Percentiles rank a stretch among this genome's conserved stretches.
Evolutionary conservation across 1,139 yeast species (phyloP).

Genomic region (Yamadazyma diospyri): DNA sequence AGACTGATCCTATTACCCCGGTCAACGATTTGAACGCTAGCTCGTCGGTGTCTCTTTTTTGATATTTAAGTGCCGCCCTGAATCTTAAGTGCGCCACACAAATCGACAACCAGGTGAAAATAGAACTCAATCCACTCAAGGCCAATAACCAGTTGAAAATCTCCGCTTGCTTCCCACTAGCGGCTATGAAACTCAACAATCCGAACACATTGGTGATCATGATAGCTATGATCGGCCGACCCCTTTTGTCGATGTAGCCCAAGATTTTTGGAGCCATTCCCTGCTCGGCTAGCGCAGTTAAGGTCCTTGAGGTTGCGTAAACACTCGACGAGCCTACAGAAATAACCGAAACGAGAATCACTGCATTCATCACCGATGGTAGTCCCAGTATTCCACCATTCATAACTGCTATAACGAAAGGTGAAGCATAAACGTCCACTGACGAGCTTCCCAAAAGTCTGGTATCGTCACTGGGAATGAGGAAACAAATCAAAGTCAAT

Average conservation of each 20-base stretch:
- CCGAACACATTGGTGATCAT: constrained; percentile 35
- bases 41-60: constrained; percentile 46
- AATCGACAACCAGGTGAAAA: constrained; percentile 41
- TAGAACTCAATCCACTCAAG: constrained; percentile 36
- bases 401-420: constrained; percentile 41
- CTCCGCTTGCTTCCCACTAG: constrained; percentile 29
- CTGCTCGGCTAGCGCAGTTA: constrained; percentile 39
- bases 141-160: constrained; percentile 37
- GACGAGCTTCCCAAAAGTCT: constrained; percentile 30
- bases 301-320: constrained; percentile 43
- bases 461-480: constrained; percentile 32
- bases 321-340: constrained; percentile 46
- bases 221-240: constrained; percentile 43
- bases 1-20: constrained; percentile 53
- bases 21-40: constrained; percentile 52
- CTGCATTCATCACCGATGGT: constrained; percentile 45
- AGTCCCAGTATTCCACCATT: constrained; percentile 49
- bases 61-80: constrained; percentile 29
- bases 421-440: constrained; percentile 22
- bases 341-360: constrained; percentile 38
- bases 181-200: constrained; percentile 38
- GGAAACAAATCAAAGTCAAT: constrained; percentile 34
- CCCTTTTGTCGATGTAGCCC: constrained; percentile 38
- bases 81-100: constrained; percentile 36
- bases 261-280: constrained; percentile 41